Base-by-base conservation (phyloP, 768 basidiomycete species). In the Peribolospora kevripleyi region DNA sequence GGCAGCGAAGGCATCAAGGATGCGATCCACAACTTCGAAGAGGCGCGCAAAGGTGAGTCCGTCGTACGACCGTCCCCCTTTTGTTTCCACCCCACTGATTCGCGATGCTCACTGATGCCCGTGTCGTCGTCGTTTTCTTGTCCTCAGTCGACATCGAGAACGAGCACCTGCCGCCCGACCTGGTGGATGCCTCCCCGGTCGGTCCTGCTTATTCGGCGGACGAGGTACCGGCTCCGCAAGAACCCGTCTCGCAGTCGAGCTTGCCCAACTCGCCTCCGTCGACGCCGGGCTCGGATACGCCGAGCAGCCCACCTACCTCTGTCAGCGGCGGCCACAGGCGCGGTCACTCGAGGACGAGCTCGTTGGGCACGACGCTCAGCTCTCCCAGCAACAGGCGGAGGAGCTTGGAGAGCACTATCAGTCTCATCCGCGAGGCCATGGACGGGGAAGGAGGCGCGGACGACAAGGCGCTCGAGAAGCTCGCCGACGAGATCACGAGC, bases 1-100 rank as follows among this genome's bases (percentile, higher is more conserved):
- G 90, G 87, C 13, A 77, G 84, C 2, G 93, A 97, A 66, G 90
- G 85, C 36, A 90, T 98, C 68, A 93, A 80, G 68, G 84, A 95
- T 55, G 81, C 84, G 42, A 97, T 97, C 61, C 79, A 76, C 55
- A 81, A 81, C 57, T 98, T 95, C 68, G 84, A 85, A 11, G 91
- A 95, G 65, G 93, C 93, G 13, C 60, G 64, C 57, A 63, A 62
- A 50, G 58, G 25, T 25, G 25, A 25, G 25, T 25, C 25, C 1
- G 25, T 25, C 25, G 86, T 90, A 71, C 60, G 87, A 81, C 4
- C 42, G 41, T 7, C 45, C 47, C 53, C 6, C 42, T 46, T 50
- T 37, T 25, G 7, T n/a, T 38, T 47, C 39, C 51, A 40, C 47
- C 48, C n/a, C 43, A n/a, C 37, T 37, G 38, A 40, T 7, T 25